Conservation (phyloP, 2,329 filamentous ascomycete species). For the Paraphoma chrysanthemicola region DNA sequence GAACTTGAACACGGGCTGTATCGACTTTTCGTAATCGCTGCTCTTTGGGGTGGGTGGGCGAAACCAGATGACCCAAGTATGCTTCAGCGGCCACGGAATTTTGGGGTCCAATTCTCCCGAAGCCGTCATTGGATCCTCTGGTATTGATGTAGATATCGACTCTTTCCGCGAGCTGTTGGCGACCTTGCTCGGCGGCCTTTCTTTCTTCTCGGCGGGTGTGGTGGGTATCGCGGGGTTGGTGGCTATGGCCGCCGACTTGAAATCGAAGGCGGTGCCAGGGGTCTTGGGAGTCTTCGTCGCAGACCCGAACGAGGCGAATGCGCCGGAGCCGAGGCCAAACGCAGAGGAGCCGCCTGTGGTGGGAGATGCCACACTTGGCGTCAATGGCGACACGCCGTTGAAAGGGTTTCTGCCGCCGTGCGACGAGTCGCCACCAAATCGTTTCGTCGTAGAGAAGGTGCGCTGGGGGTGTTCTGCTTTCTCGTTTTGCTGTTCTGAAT, state of each 20-base stretch:
- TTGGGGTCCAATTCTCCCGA: slow-evolving; percentile 47
- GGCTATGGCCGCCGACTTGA: slow-evolving; percentile 63
- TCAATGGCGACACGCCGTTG: slow-evolving; percentile 74
- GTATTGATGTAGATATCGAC: slow-evolving; percentile 33
- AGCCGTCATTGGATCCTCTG: slow-evolving; percentile 48
- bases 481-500: slow-evolving; percentile 59
- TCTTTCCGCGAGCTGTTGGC: slow-evolving; percentile 46
- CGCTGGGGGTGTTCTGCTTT: slow-evolving; percentile 65
- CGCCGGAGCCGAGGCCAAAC: slow-evolving; percentile 92
- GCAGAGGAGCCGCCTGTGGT: slow-evolving; percentile 81
- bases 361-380: slow-evolving; percentile 74
- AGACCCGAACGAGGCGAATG: slow-evolving; percentile 91
- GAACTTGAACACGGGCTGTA: slow-evolving; percentile 83
- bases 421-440: slow-evolving; percentile 78
- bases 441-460: slow-evolving; percentile 71
- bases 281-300: slow-evolving; percentile 87
- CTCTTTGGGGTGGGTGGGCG: slow-evolving; percentile 95
- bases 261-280: slow-evolving; percentile 79
- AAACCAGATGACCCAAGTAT: slow-evolving; percentile 97
- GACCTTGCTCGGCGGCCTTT: slow-evolving; percentile 39
- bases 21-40: slow-evolving; percentile 97
- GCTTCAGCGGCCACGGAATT: slow-evolving; percentile 68
- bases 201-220: slow-evolving; percentile 68
- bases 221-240: slow-evolving; percentile 55
- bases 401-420: slow-evolving; percentile 82